Percentiles rank a stretch among this genome's conserved stretches.
Conservation (phyloP, 2,329 filamentous ascomycete species). For the Aspergillus unguis region DNA sequence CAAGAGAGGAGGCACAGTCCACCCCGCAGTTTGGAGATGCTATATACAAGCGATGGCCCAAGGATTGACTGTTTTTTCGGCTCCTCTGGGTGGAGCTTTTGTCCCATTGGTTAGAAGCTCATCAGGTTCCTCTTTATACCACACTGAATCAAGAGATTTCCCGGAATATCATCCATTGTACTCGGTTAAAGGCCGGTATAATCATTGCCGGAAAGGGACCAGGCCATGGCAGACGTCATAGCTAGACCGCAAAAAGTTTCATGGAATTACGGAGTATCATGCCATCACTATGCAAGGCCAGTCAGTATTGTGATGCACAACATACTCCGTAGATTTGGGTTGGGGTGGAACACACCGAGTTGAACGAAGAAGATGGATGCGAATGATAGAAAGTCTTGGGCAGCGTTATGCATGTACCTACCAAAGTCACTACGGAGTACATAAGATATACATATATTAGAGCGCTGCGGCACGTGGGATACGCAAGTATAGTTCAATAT, state of each 20-base stretch:
- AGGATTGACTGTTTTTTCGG: background rate
- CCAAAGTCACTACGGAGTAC: too few relatives aligned
- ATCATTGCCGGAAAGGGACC: background rate
- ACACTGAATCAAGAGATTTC: background rate
- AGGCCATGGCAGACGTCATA: conserved; percentile 1
- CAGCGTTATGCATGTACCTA: too few relatives aligned
- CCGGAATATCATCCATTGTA: background rate
- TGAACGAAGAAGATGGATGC: too few relatives aligned
- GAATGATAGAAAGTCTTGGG: too few relatives aligned
- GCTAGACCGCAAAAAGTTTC: background rate
- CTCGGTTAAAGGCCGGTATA: conserved; percentile 1
- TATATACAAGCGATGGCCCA: background rate
- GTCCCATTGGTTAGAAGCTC: background rate
- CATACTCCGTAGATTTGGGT: too few relatives aligned
- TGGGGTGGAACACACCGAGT: too few relatives aligned
- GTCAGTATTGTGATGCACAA: background rate
- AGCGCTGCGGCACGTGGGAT: too few relatives aligned
- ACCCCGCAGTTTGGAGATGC: background rate
- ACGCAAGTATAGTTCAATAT: too few relatives aligned
- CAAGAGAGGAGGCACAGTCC: background rate
- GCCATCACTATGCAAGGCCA: background rate
- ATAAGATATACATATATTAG: too few relatives aligned
- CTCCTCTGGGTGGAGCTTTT: background rate
- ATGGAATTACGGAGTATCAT: background rate
- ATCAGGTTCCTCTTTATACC: background rate